A percentile compares a stretch with the other conserved stretches of the same genome.
Conservation (phyloP, 305 asterid genomes). For the Solanum chacoense region DNA sequence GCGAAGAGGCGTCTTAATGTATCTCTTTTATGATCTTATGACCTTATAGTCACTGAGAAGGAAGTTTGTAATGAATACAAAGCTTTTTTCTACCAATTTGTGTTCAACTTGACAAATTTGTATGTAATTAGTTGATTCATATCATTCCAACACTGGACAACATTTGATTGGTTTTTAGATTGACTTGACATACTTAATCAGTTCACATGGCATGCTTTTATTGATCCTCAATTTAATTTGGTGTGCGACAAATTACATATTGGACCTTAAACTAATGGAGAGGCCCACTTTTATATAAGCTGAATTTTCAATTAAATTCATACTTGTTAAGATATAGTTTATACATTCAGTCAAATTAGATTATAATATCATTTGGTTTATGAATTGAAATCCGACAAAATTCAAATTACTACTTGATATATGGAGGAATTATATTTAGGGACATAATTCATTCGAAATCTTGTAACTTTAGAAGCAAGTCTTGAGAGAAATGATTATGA, state of each 20-base stretch:
- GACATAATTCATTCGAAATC: background rate
- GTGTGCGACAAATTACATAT: background rate
- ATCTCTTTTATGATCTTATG: background rate
- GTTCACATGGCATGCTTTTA: background rate
- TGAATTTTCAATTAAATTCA: background rate
- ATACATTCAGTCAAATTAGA: background rate
- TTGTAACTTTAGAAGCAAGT: background rate
- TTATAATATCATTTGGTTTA: background rate
- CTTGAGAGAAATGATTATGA: slow-evolving; percentile 25
- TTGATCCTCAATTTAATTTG: background rate
- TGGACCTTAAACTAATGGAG: background rate
- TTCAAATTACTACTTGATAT: background rate
- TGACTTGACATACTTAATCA: background rate
- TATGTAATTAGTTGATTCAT: background rate
- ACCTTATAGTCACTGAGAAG: background rate
- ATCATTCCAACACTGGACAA: background rate
- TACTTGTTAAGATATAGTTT: background rate
- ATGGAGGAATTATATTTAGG: background rate
- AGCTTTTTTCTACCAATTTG: background rate
- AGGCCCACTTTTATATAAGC: background rate
- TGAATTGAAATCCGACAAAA: background rate
- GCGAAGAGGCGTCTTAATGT: background rate
- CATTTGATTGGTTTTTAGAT: background rate
- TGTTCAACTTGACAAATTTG: background rate
- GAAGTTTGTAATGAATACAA: background rate